phyloP scores from a whole-genome alignment of 2,329 filamentous ascomycete species.

The Alternaria ventricosa region DNA sequence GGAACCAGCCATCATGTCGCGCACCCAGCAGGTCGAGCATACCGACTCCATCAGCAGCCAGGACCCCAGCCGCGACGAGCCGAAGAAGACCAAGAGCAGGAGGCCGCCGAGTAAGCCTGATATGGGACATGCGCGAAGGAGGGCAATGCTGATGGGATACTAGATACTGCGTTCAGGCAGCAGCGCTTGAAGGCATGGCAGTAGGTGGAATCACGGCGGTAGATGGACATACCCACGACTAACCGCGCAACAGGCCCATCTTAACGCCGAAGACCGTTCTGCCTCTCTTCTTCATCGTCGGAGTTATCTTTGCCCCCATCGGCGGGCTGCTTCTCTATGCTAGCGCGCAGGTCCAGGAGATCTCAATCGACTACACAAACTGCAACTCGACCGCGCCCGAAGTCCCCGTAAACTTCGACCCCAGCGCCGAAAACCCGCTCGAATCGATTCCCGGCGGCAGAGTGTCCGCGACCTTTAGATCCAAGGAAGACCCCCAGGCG shows the following conservation, averaged over 20 bases:
- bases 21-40: conserved; percentile 52
- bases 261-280: conserved; percentile 92
- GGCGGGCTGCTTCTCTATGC: conserved; percentile 87
- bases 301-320: conserved; percentile 91
- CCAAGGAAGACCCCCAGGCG: conserved; percentile 43
- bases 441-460: conserved; percentile 62
- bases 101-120: conserved; percentile 79
- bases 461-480: conserved; percentile 76
- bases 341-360: conserved; percentile 87
- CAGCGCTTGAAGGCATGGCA: conserved; percentile 99
- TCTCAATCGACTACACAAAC: conserved; percentile 87
- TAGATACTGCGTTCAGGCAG: conserved; percentile 95
- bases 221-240: conserved; percentile 31
- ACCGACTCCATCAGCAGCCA: conserved; percentile 53
- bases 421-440: conserved; percentile 42
- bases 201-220: conserved; percentile 61
- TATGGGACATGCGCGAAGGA: conserved; percentile 9
- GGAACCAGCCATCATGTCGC: conserved; percentile 51
- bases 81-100: conserved; percentile 81
- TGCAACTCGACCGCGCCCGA: conserved; percentile 68
- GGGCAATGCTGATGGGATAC: conserved; percentile 24
- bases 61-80: conserved; percentile 48
- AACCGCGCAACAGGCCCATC: conserved; percentile 72
- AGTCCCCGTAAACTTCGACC: conserved; percentile 23
- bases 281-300: conserved; percentile 88